Evolutionary conservation across 345 rosid genomes (phyloP).

Genomic region (Iberis pinnata): DNA sequence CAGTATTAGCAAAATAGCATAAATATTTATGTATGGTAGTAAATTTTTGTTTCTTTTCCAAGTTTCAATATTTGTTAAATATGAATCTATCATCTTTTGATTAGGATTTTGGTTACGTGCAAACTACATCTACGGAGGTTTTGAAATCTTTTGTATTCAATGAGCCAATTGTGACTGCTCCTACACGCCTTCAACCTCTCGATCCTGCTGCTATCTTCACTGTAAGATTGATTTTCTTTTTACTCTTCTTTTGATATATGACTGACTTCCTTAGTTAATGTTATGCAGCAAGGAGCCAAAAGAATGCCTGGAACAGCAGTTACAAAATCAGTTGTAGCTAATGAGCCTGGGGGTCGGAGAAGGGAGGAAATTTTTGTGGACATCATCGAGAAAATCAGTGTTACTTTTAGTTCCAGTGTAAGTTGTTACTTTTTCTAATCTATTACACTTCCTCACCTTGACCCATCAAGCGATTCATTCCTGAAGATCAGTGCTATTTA

Average conservation of each 20-base stretch:
- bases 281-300: constrained; percentile 83
- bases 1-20: neutral
- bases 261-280: constrained; percentile 24
- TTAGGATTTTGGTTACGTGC: constrained; percentile 97
- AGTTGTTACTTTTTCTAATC: constrained; percentile 28
- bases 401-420: constrained; percentile 97
- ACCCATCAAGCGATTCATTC: neutral
- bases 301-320: constrained; percentile 99
- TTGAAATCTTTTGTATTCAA: constrained; percentile 89
- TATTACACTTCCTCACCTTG: constrained; percentile 7
- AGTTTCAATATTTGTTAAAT: neutral
- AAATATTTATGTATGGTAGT: neutral
- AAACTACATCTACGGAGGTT: constrained; percentile 91
- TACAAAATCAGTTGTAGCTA: constrained; percentile 93
- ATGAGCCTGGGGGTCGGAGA: constrained; percentile 94
- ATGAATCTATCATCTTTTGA: constrained; percentile 16
- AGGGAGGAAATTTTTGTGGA: constrained; percentile 99
- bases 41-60: neutral
- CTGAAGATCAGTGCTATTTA: neutral
- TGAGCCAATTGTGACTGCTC: constrained; percentile 84
- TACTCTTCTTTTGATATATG: constrained; percentile 6
- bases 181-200: constrained; percentile 74
- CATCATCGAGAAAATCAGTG: constrained; percentile 95
- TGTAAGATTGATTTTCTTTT: constrained; percentile 34
- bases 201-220: constrained; percentile 92